Conservation (phyloP, 2,329 filamentous ascomycete species). For the Colletotrichum sojae region DNA sequence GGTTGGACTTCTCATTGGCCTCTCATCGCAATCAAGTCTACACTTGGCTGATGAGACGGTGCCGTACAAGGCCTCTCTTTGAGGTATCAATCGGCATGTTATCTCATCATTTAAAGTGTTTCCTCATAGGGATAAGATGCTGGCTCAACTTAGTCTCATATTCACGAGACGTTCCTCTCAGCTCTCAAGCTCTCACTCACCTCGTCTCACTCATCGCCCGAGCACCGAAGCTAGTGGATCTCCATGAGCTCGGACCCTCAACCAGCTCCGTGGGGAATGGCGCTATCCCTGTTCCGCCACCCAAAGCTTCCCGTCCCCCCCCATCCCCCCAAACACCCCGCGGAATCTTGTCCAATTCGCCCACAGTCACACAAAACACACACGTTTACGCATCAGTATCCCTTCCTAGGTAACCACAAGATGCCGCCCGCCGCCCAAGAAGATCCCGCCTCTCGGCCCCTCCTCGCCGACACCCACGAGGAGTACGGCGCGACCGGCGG, state of each 20-base stretch:
- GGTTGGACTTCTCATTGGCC: no score
- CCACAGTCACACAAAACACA: neutral
- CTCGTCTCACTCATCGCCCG: neutral
- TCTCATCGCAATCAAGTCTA: no score
- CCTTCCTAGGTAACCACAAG: neutral
- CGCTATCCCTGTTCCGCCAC: conserved; percentile 34
- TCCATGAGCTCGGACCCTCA: neutral
- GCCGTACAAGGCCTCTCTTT: no score
- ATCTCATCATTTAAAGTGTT: no score
- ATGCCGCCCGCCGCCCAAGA: conserved; percentile 24
- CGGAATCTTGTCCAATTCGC: conserved; percentile 16
- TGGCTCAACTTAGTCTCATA: no score
- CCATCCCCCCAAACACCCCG: conserved; percentile 4
- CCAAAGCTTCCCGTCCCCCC: neutral
- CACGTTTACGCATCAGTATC: conserved; percentile 5
- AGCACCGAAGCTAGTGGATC: neutral
- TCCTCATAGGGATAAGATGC: no score
- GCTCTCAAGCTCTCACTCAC: no score
- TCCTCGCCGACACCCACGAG: conserved; percentile 33
- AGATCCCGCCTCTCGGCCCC: conserved; percentile 24
- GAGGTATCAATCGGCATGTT: no score
- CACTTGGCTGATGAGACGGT: no score
- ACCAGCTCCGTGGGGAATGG: conserved; percentile 7
- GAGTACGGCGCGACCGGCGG: conserved; percentile 33
- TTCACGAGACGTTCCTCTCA: no score